phyloP scores from a whole-genome alignment of 169 alveolate species.

The Eimeria praecox region DNA sequence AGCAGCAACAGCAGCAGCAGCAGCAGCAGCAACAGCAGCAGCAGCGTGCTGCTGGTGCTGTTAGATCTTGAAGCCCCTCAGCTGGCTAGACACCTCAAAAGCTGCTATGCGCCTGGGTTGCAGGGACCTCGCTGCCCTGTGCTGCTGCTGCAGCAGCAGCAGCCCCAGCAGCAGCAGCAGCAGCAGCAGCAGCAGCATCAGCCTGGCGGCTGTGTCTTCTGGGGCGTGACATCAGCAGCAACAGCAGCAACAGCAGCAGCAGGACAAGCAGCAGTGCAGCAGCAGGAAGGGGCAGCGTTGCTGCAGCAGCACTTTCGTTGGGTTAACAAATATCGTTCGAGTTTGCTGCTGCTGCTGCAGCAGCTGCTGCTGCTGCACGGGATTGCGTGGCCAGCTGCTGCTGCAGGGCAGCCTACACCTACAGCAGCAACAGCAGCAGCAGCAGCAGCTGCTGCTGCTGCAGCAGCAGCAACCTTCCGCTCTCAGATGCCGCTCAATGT shows the following conservation, averaged over 20 bases:
- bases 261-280: background rate
- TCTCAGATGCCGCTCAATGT: slow-evolving; percentile 23
- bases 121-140: slow-evolving; percentile 39
- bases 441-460: slow-evolving; percentile 47
- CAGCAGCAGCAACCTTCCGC: background rate
- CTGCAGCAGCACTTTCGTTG: slow-evolving; percentile 61
- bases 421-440: slow-evolving; percentile 28
- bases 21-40: slow-evolving; percentile 46
- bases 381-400: slow-evolving; percentile 16
- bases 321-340: slow-evolving; percentile 17
- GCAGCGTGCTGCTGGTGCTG: slow-evolving; percentile 47
- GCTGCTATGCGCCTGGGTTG: slow-evolving; percentile 41
- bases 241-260: background rate
- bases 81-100: slow-evolving; percentile 68
- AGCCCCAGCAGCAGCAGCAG: slow-evolving; percentile 8
- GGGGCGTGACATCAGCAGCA: slow-evolving; percentile 28
- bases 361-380: slow-evolving; percentile 66
- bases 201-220: background rate
- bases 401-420: slow-evolving; percentile 13
- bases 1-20: background rate
- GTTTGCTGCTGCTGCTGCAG: slow-evolving; percentile 53
- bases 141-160: slow-evolving; percentile 65
- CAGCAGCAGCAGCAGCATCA: slow-evolving; percentile 12
- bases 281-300: background rate
- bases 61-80: slow-evolving; percentile 22